These are phyloP conservation scores for Cystofilobasidium macerans DNA, from an alignment of 768 basidiomycete species.

Conservation along the genomic window DNA sequence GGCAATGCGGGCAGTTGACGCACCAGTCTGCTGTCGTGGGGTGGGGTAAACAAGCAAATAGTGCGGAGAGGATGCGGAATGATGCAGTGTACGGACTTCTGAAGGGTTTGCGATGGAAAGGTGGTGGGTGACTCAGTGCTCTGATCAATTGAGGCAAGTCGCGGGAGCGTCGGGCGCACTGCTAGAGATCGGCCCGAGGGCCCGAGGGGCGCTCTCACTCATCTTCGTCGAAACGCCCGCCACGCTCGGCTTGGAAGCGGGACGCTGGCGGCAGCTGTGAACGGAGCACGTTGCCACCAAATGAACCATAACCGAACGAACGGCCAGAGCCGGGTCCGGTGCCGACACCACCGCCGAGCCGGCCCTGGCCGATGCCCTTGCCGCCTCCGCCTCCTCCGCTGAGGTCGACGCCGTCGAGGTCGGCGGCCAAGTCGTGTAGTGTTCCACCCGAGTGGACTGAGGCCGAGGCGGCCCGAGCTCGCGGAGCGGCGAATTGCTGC, in stretches of 20 bases:
- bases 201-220: too few species aligned
- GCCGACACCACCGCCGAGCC: not conserved
- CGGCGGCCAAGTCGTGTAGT: slow-evolving; percentile 15
- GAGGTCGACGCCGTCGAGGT: slow-evolving; percentile 19
- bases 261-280: slow-evolving; percentile 5
- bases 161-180: too few species aligned
- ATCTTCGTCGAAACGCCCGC: slow-evolving; percentile 1
- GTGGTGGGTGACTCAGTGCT: too few species aligned
- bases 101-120: too few species aligned
- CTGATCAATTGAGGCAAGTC: too few species aligned
- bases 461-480: slow-evolving; percentile 20
- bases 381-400: not conserved
- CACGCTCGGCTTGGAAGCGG: not conserved
- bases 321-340: slow-evolving; percentile 10
- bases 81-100: too few species aligned
- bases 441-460: slow-evolving; percentile 15
- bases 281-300: slow-evolving; percentile 7
- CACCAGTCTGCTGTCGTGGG: too few species aligned
- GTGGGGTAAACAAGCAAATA: too few species aligned
- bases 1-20: too few species aligned
- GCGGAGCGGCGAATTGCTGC: slow-evolving; percentile 9
- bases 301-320: slow-evolving; percentile 19
- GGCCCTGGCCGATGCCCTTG: not conserved
- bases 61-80: too few species aligned
- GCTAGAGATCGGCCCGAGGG: too few species aligned